Base-by-base conservation (phyloP, 2,329 filamentous ascomycete genomes). In the Beauveria varroae region DNA sequence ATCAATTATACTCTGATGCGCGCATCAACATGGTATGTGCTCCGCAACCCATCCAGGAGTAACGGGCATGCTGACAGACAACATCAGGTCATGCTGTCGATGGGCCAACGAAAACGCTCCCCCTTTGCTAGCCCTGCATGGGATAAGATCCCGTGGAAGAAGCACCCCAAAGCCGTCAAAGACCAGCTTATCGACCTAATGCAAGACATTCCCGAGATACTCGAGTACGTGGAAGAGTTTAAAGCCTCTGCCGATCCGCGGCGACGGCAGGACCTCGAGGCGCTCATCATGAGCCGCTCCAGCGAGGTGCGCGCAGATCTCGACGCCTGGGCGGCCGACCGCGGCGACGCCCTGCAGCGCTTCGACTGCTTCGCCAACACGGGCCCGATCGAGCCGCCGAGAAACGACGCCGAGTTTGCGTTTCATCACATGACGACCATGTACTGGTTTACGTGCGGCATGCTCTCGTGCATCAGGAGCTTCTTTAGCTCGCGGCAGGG, bases 81-180 rank as follows among this genome's bases (percentile, higher is more conserved):
- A 2, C 3, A 22, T 5, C 22, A 66, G 64, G 63, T 63, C 41
- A 65, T 64, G 60, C 28, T 65, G 6, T 47, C 62, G 6, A 61
- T 66, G 20, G 63, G 64, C 16, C 62, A 57, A 28, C 62, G 64
- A 18, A 62, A 61, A 37, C 66, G 67, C 28, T 70, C 65, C 34
- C 63, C 66, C 18, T 64, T 75, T 9, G 67, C 69, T 54, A 67
- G 63, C 2, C 67, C 65, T 0, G 68, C 68, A 43, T 75, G 73
- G 73, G 70, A 70, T 43, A 71, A 64, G 6, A 57, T 72, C 20
- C 72, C 72, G 0, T 75, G 71, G 72, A 63, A 65, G 34, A 55
- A 63, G 5, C 64, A 65, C 3, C 67, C 71, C 0, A 74, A 72
- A 40, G 64, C 70, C 7, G 57, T 65, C 14, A 69, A 69, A 24